Evolutionary conservation across 495 filamentous ascomycete genomes (phyloP).

Genomic region (Penicillium psychrofluorescens): DNA sequence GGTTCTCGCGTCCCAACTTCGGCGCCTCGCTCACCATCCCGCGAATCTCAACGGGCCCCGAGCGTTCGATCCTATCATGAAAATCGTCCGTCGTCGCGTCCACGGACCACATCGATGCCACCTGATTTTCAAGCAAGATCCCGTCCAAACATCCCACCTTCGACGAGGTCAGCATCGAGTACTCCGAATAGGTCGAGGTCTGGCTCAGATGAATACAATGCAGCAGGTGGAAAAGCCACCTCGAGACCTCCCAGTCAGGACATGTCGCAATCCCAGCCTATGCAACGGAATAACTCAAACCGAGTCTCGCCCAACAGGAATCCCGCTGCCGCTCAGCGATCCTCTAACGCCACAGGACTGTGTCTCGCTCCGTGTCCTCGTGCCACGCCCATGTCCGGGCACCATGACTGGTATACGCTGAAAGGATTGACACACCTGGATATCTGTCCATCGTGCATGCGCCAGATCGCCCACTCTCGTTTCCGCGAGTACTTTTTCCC

Average conservation of each 20-base stretch:
- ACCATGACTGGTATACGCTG: slow-evolving; percentile 62
- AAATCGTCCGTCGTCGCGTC: not conserved
- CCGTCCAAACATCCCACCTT: not conserved
- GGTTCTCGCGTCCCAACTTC: not conserved
- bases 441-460: slow-evolving; percentile 58
- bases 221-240: not conserved
- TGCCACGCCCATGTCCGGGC: slow-evolving; percentile 35
- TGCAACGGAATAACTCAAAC: not conserved
- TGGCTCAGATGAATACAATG: slow-evolving; percentile 5
- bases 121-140: not conserved
- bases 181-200: slow-evolving; percentile 4
- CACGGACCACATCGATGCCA: slow-evolving; percentile 5
- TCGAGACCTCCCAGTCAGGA: slow-evolving; percentile 4
- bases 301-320: slow-evolving; percentile 9
- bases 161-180: slow-evolving; percentile 8
- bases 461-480: slow-evolving; percentile 45
- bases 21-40: slow-evolving; percentile 1
- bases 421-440: slow-evolving; percentile 46
- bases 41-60: not conserved
- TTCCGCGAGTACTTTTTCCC: slow-evolving; percentile 48
- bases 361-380: slow-evolving; percentile 50
- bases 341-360: slow-evolving; percentile 9
- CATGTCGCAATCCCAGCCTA: slow-evolving; percentile 5
- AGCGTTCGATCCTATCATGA: slow-evolving; percentile 1
- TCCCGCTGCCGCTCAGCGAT: slow-evolving; percentile 6